Evolutionary conservation across 2,329 filamentous ascomycete genomes (phyloP).

Genomic region (Atkinsonella hypoxylon): DNA sequence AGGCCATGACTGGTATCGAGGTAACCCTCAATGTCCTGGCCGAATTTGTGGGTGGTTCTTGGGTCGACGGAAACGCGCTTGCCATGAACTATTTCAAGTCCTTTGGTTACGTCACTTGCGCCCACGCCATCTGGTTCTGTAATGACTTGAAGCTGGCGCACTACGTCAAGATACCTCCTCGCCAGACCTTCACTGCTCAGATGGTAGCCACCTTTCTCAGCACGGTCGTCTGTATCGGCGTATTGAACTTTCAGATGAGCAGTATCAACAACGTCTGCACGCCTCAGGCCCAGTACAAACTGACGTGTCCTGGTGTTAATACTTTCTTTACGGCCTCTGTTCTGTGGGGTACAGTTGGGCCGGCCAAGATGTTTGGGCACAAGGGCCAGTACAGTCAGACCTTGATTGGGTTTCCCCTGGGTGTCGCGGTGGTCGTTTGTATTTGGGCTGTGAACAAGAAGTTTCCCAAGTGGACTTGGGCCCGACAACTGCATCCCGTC

Average conservation of each 20-base stretch:
- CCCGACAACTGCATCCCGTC: constrained; percentile 35
- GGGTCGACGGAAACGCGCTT: constrained; percentile 36
- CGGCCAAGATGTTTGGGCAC: constrained; percentile 36
- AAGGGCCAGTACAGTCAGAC: constrained; percentile 35
- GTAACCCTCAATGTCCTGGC: constrained; percentile 41
- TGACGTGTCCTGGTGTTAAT: constrained; percentile 40
- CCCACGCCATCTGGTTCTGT: constrained; percentile 38
- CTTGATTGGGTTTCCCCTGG: constrained; percentile 38
- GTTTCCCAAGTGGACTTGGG: constrained; percentile 27
- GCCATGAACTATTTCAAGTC: constrained; percentile 45
- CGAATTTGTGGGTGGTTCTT: constrained; percentile 41
- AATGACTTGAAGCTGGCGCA: constrained; percentile 37
- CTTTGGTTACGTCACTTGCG: constrained; percentile 36
- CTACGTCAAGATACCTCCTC: constrained; percentile 50
- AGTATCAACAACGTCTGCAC: constrained; percentile 38
- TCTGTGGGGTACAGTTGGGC: constrained; percentile 42
- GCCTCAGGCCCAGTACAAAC: constrained; percentile 31
- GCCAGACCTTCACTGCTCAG: constrained; percentile 46
- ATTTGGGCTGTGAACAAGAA: constrained; percentile 28
- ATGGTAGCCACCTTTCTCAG: constrained; percentile 44
- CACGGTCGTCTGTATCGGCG: constrained; percentile 36
- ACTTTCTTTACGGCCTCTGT: constrained; percentile 45
- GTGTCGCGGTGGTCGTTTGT: constrained; percentile 30
- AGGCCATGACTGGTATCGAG: constrained; percentile 40
- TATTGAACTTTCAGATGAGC: constrained; percentile 37